Evolutionary conservation across 495 filamentous ascomycete species (phyloP).

Genomic region (Lichenothelia convexa): DNA sequence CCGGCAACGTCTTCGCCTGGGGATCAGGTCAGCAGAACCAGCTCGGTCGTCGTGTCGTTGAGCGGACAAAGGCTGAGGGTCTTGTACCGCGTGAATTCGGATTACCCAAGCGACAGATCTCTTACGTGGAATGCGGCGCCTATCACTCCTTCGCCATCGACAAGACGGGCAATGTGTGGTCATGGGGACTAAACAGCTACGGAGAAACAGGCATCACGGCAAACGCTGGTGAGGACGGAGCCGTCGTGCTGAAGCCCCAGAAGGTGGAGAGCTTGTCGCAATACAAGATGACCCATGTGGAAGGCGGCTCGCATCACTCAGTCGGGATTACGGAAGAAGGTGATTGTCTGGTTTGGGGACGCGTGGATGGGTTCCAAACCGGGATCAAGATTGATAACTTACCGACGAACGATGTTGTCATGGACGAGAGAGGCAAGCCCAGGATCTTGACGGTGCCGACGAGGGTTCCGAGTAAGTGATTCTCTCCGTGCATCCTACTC

Average conservation of each 20-base stretch:
- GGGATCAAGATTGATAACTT: constrained; percentile 36
- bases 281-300: constrained; percentile 33
- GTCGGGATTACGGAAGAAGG: constrained; percentile 42
- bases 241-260: constrained; percentile 37
- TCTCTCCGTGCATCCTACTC: background rate
- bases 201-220: constrained; percentile 57
- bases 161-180: constrained; percentile 48
- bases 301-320: constrained; percentile 53
- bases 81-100: constrained; percentile 54
- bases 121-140: constrained; percentile 39
- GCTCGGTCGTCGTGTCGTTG: constrained; percentile 50
- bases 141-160: constrained; percentile 66
- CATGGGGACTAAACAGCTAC: constrained; percentile 81
- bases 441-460: constrained; percentile 39
- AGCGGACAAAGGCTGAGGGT: constrained; percentile 39
- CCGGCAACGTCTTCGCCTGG: constrained; percentile 50
- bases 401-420: constrained; percentile 35
- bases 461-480: constrained; percentile 22
- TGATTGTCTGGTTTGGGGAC: constrained; percentile 49
- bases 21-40: constrained; percentile 57
- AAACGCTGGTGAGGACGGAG: constrained; percentile 47
- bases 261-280: constrained; percentile 39
- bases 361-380: constrained; percentile 42
- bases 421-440: constrained; percentile 32
- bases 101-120: constrained; percentile 38